phyloP scores from a whole-genome alignment of 2,329 filamentous ascomycete species.

The Cordyceps javanica region DNA sequence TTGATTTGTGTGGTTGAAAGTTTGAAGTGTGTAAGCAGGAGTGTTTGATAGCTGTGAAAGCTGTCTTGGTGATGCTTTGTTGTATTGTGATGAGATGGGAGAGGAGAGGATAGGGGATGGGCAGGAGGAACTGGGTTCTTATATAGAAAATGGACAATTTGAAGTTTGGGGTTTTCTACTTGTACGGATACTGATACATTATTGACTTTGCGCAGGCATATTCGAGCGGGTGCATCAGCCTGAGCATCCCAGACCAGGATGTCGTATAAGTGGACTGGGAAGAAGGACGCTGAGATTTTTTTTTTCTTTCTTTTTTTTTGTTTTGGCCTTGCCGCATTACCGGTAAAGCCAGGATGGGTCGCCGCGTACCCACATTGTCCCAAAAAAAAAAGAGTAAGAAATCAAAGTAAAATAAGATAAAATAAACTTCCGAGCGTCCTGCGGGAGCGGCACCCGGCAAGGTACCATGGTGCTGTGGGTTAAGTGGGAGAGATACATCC shows the following conservation, averaged over 20 bases:
- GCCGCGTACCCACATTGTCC: conserved; percentile 5
- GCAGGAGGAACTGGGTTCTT: background rate
- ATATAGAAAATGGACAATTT: conserved; percentile 6
- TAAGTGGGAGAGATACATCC: background rate
- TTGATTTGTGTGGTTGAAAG: background rate
- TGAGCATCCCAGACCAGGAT: background rate
- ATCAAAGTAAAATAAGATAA: background rate
- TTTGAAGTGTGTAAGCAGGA: background rate
- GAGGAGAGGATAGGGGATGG: background rate
- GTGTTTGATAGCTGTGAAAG: background rate
- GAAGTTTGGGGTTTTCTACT: background rate
- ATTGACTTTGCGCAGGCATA: background rate
- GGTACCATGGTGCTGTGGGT: background rate
- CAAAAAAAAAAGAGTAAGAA: background rate
- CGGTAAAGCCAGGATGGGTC: conserved; percentile 3
- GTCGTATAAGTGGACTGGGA: background rate
- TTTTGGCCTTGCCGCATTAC: conserved; percentile 10
- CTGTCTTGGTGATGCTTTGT: background rate
- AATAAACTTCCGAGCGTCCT: background rate
- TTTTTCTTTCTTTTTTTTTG: background rate
- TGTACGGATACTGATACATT: background rate
- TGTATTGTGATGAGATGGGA: background rate
- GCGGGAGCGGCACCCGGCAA: conserved; percentile 8
- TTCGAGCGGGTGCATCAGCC: background rate
- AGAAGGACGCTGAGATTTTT: background rate